These are phyloP conservation scores for Pichia cactophila DNA, from an alignment of 1,139 yeast species.

Conservation along the genomic window DNA sequence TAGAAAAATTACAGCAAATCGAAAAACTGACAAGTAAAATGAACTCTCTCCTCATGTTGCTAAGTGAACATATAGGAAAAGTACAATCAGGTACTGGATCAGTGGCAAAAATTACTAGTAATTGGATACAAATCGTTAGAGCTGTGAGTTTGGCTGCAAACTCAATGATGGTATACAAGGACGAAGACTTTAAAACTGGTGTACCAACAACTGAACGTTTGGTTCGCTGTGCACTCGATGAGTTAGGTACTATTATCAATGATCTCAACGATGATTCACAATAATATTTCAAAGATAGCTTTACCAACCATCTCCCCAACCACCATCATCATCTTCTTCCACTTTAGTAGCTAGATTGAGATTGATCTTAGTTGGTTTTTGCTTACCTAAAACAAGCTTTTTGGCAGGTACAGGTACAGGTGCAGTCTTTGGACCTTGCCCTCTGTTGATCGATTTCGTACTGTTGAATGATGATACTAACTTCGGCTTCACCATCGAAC, in stretches of 20 bases:
- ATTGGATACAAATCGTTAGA: slow-evolving; percentile 64
- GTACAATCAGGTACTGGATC: slow-evolving; percentile 23
- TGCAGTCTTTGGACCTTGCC: not conserved
- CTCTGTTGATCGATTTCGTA: not conserved
- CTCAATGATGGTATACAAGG: slow-evolving; percentile 38
- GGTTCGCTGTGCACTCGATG: slow-evolving; percentile 43
- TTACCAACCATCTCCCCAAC: slow-evolving; percentile 51
- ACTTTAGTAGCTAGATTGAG: slow-evolving; percentile 3
- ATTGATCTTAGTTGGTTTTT: slow-evolving; percentile 10
- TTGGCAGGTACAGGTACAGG: slow-evolving; percentile 12
- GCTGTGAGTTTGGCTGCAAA: slow-evolving; percentile 63
- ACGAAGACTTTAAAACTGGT: slow-evolving; percentile 38
- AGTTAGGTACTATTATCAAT: slow-evolving; percentile 8
- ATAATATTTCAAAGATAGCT: not conserved
- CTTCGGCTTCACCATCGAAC: not conserved
- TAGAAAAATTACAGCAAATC: slow-evolving; percentile 44
- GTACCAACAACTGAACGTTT: slow-evolving; percentile 55
- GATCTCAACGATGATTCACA: not conserved
- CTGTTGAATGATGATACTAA: not conserved
- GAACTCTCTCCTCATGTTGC: not conserved
- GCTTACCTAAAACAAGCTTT: slow-evolving; percentile 19
- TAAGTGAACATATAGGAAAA: slow-evolving; percentile 3
- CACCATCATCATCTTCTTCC: slow-evolving; percentile 37
- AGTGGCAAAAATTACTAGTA: slow-evolving; percentile 46
- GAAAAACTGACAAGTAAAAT: slow-evolving; percentile 34